phyloP scores from a whole-genome alignment of 1,284 basidiomycete species.

The Macrocystidia cucumis region DNA sequence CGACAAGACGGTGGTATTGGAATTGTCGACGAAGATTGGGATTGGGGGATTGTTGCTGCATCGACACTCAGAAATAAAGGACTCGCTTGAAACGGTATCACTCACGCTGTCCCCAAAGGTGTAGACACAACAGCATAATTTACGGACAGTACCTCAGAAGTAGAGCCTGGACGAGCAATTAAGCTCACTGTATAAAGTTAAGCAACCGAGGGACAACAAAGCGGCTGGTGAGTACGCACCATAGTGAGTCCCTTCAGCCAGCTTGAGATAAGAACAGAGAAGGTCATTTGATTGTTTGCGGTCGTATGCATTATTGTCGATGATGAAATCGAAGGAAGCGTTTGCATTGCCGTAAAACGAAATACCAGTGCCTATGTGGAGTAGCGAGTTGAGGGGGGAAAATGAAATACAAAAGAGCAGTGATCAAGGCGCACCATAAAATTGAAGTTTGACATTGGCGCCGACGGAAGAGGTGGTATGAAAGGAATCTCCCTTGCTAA shows the following conservation, averaged over 20 bases:
- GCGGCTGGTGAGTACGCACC: slow-evolving; percentile 8
- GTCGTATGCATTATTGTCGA: slow-evolving; percentile 16
- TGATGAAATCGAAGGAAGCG: slow-evolving; percentile 18
- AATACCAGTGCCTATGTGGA: slow-evolving; percentile 23
- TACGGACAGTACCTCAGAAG: slow-evolving; percentile 11
- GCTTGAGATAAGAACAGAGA: slow-evolving; percentile 10
- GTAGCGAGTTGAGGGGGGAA: too few species aligned
- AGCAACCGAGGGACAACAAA: background rate
- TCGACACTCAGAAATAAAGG: slow-evolving; percentile 10
- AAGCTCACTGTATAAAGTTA: slow-evolving; percentile 10
- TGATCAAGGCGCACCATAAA: slow-evolving; percentile 10
- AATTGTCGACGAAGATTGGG: slow-evolving; percentile 15
- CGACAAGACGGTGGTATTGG: slow-evolving; percentile 17
- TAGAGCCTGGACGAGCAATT: slow-evolving; percentile 9
- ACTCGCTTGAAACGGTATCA: slow-evolving; percentile 2
- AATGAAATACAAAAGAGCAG: too few species aligned
- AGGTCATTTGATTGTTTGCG: slow-evolving; percentile 7
- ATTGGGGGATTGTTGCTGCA: slow-evolving; percentile 12
- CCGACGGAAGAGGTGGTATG: slow-evolving; percentile 13
- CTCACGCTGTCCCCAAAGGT: slow-evolving; percentile 11
- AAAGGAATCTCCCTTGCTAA: slow-evolving; percentile 12
- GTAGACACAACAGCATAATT: slow-evolving; percentile 12
- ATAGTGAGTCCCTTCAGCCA: slow-evolving; percentile 12
- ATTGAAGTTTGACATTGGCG: slow-evolving; percentile 13
- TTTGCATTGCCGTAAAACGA: slow-evolving; percentile 19